Percentiles rank a stretch among this genome's conserved stretches.
Conservation (phyloP, 2,329 filamentous ascomycete genomes). For the Teratosphaeria zuluensis region DNA sequence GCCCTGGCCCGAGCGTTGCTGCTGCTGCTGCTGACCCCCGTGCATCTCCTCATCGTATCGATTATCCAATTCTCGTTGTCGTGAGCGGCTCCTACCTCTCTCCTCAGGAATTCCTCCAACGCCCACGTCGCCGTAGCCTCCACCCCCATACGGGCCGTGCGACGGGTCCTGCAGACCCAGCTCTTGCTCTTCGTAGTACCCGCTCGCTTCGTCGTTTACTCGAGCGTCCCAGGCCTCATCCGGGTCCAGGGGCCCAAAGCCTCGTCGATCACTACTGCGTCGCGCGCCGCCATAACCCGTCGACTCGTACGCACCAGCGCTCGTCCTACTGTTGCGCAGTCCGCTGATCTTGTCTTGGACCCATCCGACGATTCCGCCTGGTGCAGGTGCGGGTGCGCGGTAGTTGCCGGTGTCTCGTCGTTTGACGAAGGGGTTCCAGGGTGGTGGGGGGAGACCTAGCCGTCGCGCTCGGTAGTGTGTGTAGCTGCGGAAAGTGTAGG, state of each 20-base stretch:
- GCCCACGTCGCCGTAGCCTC: slow-evolving; percentile 28
- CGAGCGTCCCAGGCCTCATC: slow-evolving; percentile 80
- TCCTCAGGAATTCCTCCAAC: slow-evolving; percentile 27
- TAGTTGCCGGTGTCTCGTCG: slow-evolving; percentile 20
- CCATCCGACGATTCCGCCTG: slow-evolving; percentile 62
- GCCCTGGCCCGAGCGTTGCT: too few relatives aligned
- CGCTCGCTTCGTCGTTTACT: slow-evolving; percentile 61
- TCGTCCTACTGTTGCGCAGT: slow-evolving; percentile 57
- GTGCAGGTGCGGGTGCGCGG: slow-evolving; percentile 44
- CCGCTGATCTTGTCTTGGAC: slow-evolving; percentile 55
- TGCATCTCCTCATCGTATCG: slow-evolving; percentile 40
- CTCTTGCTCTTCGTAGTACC: slow-evolving; percentile 71
- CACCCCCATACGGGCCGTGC: slow-evolving; percentile 31
- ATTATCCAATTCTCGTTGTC: slow-evolving; percentile 38
- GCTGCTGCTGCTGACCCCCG: slow-evolving; percentile 20
- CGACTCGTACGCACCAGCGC: slow-evolving; percentile 41
- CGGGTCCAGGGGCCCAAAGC: slow-evolving; percentile 62
- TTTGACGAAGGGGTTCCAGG: slow-evolving; percentile 58
- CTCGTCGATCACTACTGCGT: slow-evolving; percentile 31
- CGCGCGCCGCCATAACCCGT: slow-evolving; percentile 17
- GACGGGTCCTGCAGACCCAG: slow-evolving; percentile 46
- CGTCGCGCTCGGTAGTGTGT: slow-evolving; percentile 62
- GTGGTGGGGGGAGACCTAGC: slow-evolving; percentile 64
- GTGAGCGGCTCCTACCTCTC: slow-evolving; percentile 38
- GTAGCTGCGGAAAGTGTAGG: slow-evolving; percentile 37